Percentiles rank a stretch among this genome's conserved stretches.
Conservation (phyloP, 2,329 filamentous ascomycete genomes). For the Rugonectria rugulosa region DNA sequence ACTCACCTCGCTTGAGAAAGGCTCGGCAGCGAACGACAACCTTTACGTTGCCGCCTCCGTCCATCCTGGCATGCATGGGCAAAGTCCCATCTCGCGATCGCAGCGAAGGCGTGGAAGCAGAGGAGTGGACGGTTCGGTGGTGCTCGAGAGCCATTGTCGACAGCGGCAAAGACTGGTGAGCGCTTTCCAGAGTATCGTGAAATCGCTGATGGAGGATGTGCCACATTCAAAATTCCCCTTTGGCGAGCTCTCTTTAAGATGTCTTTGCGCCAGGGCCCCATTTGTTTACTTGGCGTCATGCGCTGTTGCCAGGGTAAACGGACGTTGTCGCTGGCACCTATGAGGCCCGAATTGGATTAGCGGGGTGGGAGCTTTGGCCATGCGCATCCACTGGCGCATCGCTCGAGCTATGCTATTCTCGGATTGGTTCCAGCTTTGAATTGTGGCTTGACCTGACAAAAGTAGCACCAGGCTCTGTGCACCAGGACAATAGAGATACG, state of each 20-base stretch:
- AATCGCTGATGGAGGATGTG: constrained; percentile 51
- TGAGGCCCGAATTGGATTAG: constrained; percentile 20
- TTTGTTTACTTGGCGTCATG: constrained; percentile 46
- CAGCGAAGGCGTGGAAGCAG: constrained; percentile 80
- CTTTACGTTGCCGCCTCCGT: constrained; percentile 77
- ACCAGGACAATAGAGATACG: not conserved
- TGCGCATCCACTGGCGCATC: constrained; percentile 13
- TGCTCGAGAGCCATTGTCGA: constrained; percentile 50
- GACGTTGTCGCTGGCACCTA: constrained; percentile 23
- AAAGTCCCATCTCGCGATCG: constrained; percentile 75
- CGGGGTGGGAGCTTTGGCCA: constrained; percentile 29
- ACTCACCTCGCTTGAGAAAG: constrained; percentile 78
- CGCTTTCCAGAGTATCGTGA: constrained; percentile 48
- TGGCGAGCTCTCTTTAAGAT: not conserved
- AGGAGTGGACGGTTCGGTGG: constrained; percentile 60
- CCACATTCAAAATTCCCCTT: constrained; percentile 42
- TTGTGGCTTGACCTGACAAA: constrained; percentile 8
- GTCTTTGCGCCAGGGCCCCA: constrained; percentile 12
- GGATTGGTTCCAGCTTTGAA: not conserved
- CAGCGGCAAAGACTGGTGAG: constrained; percentile 44
- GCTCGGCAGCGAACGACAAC: constrained; percentile 84
- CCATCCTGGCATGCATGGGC: constrained; percentile 62
- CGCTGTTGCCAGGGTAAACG: constrained; percentile 46
- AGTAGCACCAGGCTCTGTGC: not conserved
- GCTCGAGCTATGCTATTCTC: not conserved